Evolutionary conservation across 345 rosid species (phyloP).

Genomic region (Eucalyptus coolabah): DNA sequence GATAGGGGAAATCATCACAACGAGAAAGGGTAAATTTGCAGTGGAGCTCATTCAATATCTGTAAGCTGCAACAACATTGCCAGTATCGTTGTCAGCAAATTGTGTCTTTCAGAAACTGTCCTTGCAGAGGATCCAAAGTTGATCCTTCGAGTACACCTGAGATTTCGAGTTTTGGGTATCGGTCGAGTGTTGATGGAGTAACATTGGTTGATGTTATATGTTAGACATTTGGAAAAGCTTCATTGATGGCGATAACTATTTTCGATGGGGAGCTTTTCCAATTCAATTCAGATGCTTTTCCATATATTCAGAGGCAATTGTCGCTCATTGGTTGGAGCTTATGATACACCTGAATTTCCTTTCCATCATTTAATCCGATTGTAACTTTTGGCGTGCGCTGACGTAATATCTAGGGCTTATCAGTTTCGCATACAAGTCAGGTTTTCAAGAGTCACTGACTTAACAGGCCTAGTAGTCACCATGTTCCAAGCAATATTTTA

Average conservation of each 20-base stretch:
- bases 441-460: not conserved
- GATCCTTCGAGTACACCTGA: not conserved
- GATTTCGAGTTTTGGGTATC: not conserved
- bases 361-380: not conserved
- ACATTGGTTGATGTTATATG: not conserved
- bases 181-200: not conserved
- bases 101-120: not conserved
- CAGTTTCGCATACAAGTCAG: not conserved
- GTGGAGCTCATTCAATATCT: conserved; percentile 69
- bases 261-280: not conserved
- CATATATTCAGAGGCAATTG: not conserved
- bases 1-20: conserved; percentile 74
- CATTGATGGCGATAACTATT: not conserved
- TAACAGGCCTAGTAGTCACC: not conserved
- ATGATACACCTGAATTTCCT: not conserved
- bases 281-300: not conserved
- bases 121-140: not conserved
- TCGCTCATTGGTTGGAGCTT: not conserved
- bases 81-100: not conserved
- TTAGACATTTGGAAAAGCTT: not conserved
- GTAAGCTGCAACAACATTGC: not conserved
- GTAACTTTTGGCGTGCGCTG: not conserved
- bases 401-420: not conserved
- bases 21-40: conserved; percentile 69
- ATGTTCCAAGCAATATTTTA: not conserved